Evolutionary conservation across 1,139 yeast species (phyloP).

Genomic region (Hansenula sp.): DNA sequence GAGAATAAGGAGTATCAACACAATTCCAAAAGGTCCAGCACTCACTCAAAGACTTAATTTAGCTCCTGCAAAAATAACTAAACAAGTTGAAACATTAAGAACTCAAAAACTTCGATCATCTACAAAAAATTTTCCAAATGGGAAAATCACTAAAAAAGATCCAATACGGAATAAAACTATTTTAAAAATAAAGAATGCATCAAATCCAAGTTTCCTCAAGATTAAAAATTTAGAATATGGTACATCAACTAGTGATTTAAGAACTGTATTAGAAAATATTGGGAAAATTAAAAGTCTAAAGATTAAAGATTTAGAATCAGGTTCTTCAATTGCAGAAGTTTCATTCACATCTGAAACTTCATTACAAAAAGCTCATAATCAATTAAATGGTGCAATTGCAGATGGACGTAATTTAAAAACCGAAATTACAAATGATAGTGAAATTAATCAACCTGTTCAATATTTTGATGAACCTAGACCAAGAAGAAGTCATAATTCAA

Average conservation of each 20-base stretch:
- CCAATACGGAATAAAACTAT: slow-evolving; percentile 1
- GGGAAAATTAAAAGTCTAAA: slow-evolving; percentile 9
- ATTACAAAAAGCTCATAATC: slow-evolving; percentile 7
- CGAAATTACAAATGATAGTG: slow-evolving; percentile 8
- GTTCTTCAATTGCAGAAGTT: slow-evolving; percentile 21
- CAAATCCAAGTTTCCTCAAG: slow-evolving; percentile 7
- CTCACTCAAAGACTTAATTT: not conserved
- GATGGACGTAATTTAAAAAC: slow-evolving; percentile 21
- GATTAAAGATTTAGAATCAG: slow-evolving; percentile 18
- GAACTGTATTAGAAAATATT: slow-evolving; percentile 7
- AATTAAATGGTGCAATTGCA: slow-evolving; percentile 19
- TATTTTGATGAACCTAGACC: not conserved
- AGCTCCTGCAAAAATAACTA: not conserved
- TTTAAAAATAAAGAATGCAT: slow-evolving; percentile 11
- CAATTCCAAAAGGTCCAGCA: not conserved
- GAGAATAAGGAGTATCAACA: slow-evolving; percentile 5
- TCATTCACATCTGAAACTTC: slow-evolving; percentile 6
- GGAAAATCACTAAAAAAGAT: not conserved
- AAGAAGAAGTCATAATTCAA: not conserved
- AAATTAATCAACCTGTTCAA: not conserved
- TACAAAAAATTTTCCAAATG: not conserved
- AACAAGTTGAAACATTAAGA: not conserved
- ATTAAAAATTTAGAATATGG: slow-evolving; percentile 20
- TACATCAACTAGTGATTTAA: slow-evolving; percentile 14
- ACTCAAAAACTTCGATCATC: not conserved